Evolutionary conservation across 2,329 filamentous ascomycete species (phyloP), one percentile per base, ranked within the genome.

Genomic region (Sphaerulina musiva): DNA sequence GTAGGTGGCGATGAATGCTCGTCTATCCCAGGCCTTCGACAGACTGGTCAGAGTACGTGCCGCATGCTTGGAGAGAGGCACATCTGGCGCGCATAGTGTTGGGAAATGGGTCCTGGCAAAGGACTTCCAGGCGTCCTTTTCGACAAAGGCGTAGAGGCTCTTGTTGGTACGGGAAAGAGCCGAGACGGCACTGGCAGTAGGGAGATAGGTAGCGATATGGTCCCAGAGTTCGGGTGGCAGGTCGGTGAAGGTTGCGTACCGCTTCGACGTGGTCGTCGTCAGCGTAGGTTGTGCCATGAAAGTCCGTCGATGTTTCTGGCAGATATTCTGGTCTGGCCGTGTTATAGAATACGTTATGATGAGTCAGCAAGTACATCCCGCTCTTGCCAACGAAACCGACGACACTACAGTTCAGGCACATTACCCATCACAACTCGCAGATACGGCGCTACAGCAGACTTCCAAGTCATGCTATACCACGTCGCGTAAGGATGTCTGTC

Each of bases 1-100:
- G 59, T 78, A 78, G 50, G 78, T 73, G 38, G 78, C 78, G 14
- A 82, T 66, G 17, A 83, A 73, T 1, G 79, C 80, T 61, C 78
- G 75, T 44, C 77, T 73, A 54, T 82, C 77, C 72, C 80, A 77
- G 14, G 81, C 81, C 31, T 77, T 74, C 10, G 79, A 80, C 3
- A 81, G 70, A 1, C 79, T 80, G 1, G 78, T 80, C 48, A 83
- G 65, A 7, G 78, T 76, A 48, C 77, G 76, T 2, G 77, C 76
- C n/a, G 75, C 73, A 64, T 78, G 75, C 61, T 69, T 72, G 74
- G 73, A 77, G 11, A 73, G 70, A 1, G 72, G 66, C 2, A 73
- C 71, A 11, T 67, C 67, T n/a, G 51, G 45, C 9, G 64, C 64
- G 23, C 49, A 58, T 32, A 66, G 52, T 1, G 71, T 72, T 8